Percentiles rank a stretch among this genome's conserved stretches.
phyloP scores from a whole-genome alignment of 345 rosid genomes.

The Moricandia moricandioides region DNA sequence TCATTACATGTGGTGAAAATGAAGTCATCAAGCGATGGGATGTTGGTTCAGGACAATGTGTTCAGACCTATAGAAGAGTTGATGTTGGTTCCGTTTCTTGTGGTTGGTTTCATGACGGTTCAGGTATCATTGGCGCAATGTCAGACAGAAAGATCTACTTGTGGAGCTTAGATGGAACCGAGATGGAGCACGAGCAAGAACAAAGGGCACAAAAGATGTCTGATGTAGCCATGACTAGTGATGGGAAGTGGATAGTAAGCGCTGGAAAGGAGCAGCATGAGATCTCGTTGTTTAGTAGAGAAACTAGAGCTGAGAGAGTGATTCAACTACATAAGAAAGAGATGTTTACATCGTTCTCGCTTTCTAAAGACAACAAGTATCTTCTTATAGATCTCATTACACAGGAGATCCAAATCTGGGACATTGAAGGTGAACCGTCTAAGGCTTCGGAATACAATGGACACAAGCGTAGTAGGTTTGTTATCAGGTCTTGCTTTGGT shows the following conservation, averaged over 20 bases:
- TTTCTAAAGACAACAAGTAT: constrained; percentile 45
- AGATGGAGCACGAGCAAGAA: constrained; percentile 42
- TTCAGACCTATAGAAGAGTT: constrained; percentile 41
- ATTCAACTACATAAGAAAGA: constrained; percentile 29
- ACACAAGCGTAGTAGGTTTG: constrained; percentile 46
- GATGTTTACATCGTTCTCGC: constrained; percentile 52
- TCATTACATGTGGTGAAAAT: constrained; percentile 58
- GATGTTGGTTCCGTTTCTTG: constrained; percentile 54
- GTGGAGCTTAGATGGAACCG: constrained; percentile 57
- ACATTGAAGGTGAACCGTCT: constrained; percentile 35
- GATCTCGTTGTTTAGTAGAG: constrained; percentile 32
- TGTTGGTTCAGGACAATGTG: constrained; percentile 47
- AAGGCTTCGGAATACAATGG: constrained; percentile 38
- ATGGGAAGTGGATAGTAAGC: constrained; percentile 54
- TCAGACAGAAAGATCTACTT: constrained; percentile 45
- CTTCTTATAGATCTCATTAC: constrained; percentile 43
- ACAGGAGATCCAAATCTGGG: constrained; percentile 56
- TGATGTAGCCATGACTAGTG: constrained; percentile 56
- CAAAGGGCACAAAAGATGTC: background rate
- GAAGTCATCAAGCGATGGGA: constrained; percentile 58
- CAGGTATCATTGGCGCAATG: constrained; percentile 49
- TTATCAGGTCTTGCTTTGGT: constrained; percentile 66
- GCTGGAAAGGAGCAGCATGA: constrained; percentile 29
- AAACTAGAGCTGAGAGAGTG: constrained; percentile 30
- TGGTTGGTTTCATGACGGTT: constrained; percentile 59